Conservation (phyloP, 768 basidiomycete species). For the Lactarius evosmus region DNA sequence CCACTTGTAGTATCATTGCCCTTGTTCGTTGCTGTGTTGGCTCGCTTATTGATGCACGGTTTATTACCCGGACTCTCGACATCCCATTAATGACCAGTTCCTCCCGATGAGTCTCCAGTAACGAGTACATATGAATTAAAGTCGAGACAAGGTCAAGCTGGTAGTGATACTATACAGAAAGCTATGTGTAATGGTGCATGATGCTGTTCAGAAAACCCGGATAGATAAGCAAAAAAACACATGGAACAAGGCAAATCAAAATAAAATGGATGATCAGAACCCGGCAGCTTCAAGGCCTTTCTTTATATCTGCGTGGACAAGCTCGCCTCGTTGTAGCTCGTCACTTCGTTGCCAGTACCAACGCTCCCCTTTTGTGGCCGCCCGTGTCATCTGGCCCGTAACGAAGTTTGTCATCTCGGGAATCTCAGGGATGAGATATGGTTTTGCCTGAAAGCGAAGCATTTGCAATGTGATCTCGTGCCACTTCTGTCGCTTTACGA, state of each 20-base stretch:
- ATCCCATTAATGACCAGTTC: slow-evolving; percentile 18
- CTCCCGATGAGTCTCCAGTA: slow-evolving; percentile 4
- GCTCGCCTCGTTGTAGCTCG: slow-evolving; percentile 56
- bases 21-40: slow-evolving; percentile 30
- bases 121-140: slow-evolving; percentile 8
- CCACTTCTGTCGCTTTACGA: slow-evolving; percentile 55
- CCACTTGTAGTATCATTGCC: slow-evolving; percentile 32
- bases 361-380: slow-evolving; percentile 42
- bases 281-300: slow-evolving; percentile 67
- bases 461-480: slow-evolving; percentile 53
- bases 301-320: slow-evolving; percentile 60
- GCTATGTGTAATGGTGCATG: slow-evolving; percentile 4
- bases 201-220: neutral
- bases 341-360: slow-evolving; percentile 59
- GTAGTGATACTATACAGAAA: neutral
- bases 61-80: slow-evolving; percentile 32
- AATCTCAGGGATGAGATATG: slow-evolving; percentile 48
- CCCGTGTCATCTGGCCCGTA: slow-evolving; percentile 42
- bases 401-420: slow-evolving; percentile 49
- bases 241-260: neutral
- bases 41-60: slow-evolving; percentile 43
- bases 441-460: slow-evolving; percentile 53
- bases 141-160: neutral
- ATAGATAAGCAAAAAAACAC: slow-evolving; percentile 3
- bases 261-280: slow-evolving; percentile 41